Evolutionary conservation across 75 land plant species (phyloP).

Genomic region (Pseudotsuga menziesii): DNA sequence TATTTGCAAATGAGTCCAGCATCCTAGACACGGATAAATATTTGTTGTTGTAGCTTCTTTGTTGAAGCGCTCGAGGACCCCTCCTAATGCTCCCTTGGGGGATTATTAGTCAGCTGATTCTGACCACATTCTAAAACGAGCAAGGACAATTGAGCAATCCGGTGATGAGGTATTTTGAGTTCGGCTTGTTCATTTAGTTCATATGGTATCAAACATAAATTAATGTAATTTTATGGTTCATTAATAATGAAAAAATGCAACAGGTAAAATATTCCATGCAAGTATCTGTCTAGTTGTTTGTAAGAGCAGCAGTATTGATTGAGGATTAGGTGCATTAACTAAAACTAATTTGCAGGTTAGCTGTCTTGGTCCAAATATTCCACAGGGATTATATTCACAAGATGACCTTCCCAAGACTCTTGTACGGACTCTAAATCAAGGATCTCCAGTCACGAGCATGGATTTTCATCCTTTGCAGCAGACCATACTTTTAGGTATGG

Average conservation of each 20-base stretch:
- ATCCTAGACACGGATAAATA: no score
- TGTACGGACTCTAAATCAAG: slow-evolving; percentile 54
- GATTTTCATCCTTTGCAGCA: slow-evolving; percentile 87
- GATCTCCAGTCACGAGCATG: slow-evolving; percentile 77
- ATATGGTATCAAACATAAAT: not conserved
- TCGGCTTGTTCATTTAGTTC: not conserved
- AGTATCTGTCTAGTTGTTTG: not conserved
- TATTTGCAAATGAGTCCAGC: no score
- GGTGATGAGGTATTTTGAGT: slow-evolving; percentile 5
- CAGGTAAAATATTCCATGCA: not conserved
- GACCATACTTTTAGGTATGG: slow-evolving; percentile 61
- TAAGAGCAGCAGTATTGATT: not conserved
- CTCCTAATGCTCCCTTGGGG: slow-evolving; percentile 43
- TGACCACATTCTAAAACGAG: slow-evolving; percentile 61
- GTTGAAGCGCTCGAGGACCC: slow-evolving; percentile 68
- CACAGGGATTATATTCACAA: slow-evolving; percentile 12
- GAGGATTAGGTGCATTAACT: not conserved
- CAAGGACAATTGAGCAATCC: slow-evolving; percentile 36
- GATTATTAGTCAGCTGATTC: slow-evolving; percentile 76
- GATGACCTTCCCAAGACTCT: slow-evolving; percentile 84
- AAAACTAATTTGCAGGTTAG: slow-evolving; percentile 56
- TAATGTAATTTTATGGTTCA: not conserved
- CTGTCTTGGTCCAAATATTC: slow-evolving; percentile 31
- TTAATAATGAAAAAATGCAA: slow-evolving; percentile 35
- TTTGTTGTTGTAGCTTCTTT: slow-evolving; percentile 37